Conservation (phyloP, 2,329 filamentous ascomycete species). For the Botrytis squamosa region DNA sequence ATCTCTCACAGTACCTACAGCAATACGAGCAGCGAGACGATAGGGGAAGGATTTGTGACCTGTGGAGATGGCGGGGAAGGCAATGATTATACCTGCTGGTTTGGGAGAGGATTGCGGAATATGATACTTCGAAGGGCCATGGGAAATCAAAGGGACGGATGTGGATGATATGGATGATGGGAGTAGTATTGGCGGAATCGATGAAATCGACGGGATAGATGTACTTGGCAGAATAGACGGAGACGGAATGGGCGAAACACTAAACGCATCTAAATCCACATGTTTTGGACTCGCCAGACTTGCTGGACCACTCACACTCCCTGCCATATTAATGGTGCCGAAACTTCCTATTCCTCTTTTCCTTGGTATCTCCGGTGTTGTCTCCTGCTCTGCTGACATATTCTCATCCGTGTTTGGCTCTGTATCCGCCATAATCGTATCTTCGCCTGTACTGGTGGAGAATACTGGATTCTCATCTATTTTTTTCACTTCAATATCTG, state of each 20-base stretch:
- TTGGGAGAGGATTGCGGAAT: not conserved
- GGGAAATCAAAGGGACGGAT: not conserved
- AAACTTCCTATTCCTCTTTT: too few relatives aligned
- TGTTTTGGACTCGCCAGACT: not conserved
- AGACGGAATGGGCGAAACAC: not conserved
- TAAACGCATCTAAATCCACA: not conserved
- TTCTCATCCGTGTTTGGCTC: not conserved
- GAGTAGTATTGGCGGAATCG: not conserved
- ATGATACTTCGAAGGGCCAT: not conserved
- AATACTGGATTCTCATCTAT: not conserved
- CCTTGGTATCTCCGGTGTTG: fast-evolving
- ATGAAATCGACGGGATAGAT: not conserved
- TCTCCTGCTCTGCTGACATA: not conserved
- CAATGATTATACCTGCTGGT: not conserved
- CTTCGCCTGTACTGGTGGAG: not conserved
- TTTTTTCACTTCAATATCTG: fast-evolving
- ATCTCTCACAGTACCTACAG: not conserved
- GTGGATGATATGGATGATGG: not conserved
- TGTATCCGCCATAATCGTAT: not conserved
- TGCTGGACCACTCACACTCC: not conserved
- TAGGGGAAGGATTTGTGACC: not conserved
- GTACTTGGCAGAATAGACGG: not conserved
- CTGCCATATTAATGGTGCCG: not conserved
- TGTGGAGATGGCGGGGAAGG: not conserved
- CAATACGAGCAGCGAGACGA: not conserved